These are phyloP conservation scores for Calonectria ilicicola DNA, from an alignment of 2,329 filamentous ascomycete genomes.

Conservation along the genomic window DNA sequence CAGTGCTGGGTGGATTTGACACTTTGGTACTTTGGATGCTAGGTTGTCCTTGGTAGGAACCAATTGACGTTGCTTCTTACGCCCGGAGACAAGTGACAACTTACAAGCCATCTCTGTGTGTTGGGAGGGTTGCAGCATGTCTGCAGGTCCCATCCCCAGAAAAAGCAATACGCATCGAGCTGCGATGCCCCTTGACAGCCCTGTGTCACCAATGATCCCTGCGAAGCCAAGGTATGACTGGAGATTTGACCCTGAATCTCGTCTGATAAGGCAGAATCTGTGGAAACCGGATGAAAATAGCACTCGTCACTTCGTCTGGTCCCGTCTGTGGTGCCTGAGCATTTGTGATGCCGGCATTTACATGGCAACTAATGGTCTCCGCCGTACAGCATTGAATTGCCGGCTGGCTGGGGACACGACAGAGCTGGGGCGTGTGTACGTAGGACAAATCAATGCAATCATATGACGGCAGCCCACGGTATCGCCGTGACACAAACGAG, in stretches of 20 bases:
- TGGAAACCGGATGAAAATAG: constrained; percentile 14
- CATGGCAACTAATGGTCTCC: not conserved
- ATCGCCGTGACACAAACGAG: constrained; percentile 5
- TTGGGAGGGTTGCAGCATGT: not conserved
- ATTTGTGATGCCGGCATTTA: not conserved
- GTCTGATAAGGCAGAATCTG: not conserved
- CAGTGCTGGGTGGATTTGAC: not conserved
- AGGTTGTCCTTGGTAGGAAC: not conserved
- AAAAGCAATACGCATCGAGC: constrained; percentile 15
- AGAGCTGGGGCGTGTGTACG: not conserved
- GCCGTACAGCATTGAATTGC: constrained; percentile 5
- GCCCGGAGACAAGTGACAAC: not conserved
- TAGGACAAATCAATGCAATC: not conserved
- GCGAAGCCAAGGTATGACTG: not conserved
- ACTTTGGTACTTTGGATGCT: not conserved
- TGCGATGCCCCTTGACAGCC: not conserved
- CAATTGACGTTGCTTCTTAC: not conserved
- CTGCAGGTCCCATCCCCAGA: not conserved
- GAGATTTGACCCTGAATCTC: not conserved
- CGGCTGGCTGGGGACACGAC: not conserved
- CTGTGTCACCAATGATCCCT: constrained; percentile 10
- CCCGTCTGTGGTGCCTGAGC: not conserved
- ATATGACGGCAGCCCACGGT: not conserved
- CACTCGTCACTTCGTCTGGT: not conserved
- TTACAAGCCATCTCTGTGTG: not conserved